These are phyloP conservation scores for Pelargonium fulgidum DNA, from an alignment of 441 rosid genomes.

Conservation along the genomic window DNA sequence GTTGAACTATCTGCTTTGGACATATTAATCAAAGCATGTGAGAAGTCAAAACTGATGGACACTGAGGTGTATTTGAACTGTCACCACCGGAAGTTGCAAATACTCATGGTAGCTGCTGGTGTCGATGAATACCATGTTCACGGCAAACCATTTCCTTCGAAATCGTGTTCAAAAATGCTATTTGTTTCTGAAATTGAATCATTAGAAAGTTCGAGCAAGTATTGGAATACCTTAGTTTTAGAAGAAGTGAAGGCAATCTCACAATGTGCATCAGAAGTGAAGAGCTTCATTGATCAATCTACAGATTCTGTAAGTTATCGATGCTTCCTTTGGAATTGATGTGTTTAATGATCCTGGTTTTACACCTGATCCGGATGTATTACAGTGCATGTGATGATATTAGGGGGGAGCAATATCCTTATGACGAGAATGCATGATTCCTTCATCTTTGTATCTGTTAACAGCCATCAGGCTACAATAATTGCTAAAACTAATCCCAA, in stretches of 20 bases:
- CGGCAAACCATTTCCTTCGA: slow-evolving; percentile 33
- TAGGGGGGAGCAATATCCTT: not conserved
- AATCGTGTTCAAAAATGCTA: slow-evolving; percentile 27
- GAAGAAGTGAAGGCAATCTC: slow-evolving; percentile 82
- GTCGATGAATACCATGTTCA: slow-evolving; percentile 36
- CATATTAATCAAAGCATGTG: slow-evolving; percentile 62
- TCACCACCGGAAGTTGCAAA: slow-evolving; percentile 73
- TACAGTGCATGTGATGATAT: not conserved
- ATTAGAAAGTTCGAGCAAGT: slow-evolving; percentile 41
- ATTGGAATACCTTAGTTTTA: slow-evolving; percentile 52
- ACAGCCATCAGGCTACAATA: not conserved
- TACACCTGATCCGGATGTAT: not conserved
- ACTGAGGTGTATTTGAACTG: slow-evolving; percentile 60
- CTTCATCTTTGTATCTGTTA: not conserved
- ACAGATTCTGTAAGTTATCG: slow-evolving; percentile 56
- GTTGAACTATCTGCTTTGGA: slow-evolving; percentile 73
- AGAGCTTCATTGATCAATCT: slow-evolving; percentile 49
- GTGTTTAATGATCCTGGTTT: slow-evolving; percentile 7
- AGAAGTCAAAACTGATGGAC: slow-evolving; percentile 52
- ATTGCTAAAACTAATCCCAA: not conserved
- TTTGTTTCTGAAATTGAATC: slow-evolving; percentile 33
- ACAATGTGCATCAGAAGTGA: slow-evolving; percentile 53
- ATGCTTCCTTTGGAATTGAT: slow-evolving; percentile 17
- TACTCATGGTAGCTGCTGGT: slow-evolving; percentile 58
- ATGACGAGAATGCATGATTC: slow-evolving; percentile 1